phyloP scores from a whole-genome alignment of 1,284 basidiomycete species.

The Puccinia novopanici region DNA sequence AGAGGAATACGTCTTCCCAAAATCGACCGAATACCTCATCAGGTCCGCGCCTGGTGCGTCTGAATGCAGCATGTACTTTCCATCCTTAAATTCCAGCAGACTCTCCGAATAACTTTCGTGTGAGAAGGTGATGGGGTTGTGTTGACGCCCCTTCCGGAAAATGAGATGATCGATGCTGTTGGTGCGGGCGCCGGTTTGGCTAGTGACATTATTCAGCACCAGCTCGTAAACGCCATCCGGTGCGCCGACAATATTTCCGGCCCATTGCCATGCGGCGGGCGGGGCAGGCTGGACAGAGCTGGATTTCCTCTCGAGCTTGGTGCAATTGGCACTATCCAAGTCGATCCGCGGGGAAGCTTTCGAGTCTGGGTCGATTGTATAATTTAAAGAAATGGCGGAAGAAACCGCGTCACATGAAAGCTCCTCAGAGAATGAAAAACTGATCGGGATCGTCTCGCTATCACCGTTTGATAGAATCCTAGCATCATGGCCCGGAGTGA shows the following conservation, averaged over 20 bases:
- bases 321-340: slow-evolving; percentile 67
- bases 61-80: slow-evolving; percentile 72
- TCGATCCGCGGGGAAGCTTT: slow-evolving; percentile 61
- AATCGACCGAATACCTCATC: slow-evolving; percentile 81
- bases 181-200: slow-evolving; percentile 62
- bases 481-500: slow-evolving; percentile 79
- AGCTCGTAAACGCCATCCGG: slow-evolving; percentile 78
- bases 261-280: slow-evolving; percentile 67
- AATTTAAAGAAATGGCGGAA: slow-evolving; percentile 66
- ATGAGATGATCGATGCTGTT: slow-evolving; percentile 73
- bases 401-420: slow-evolving; percentile 76
- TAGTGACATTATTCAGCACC: slow-evolving; percentile 66
- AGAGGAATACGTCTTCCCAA: slow-evolving; percentile 76
- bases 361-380: slow-evolving; percentile 33
- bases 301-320: slow-evolving; percentile 63
- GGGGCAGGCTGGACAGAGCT: slow-evolving; percentile 61
- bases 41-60: slow-evolving; percentile 80
- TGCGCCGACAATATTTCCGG: slow-evolving; percentile 70
- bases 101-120: slow-evolving; percentile 72
- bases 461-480: slow-evolving; percentile 67
- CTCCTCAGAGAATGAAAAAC: slow-evolving; percentile 72
- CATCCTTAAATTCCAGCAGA: slow-evolving; percentile 66
- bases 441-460: slow-evolving; percentile 69
- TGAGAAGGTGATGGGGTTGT: slow-evolving; percentile 81
- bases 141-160: slow-evolving; percentile 71